These are phyloP conservation scores for Xylaria scruposa DNA, from an alignment of 495 filamentous ascomycete species.

Conservation along the genomic window DNA sequence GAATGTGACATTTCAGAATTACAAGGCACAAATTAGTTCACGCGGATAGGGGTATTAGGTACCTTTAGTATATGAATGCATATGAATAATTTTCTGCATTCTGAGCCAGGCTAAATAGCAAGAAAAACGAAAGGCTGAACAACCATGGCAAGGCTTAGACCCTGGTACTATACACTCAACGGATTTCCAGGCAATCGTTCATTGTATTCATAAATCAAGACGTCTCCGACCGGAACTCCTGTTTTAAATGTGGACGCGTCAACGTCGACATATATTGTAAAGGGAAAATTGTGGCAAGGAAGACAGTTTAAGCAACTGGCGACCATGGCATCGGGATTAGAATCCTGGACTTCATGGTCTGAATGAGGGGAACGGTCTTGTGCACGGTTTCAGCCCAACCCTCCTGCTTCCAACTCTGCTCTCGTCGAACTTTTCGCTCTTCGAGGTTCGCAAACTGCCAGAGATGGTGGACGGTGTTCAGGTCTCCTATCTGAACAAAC, in stretches of 20 bases:
- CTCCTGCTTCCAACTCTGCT: slow-evolving; percentile 93
- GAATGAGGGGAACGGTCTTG: slow-evolving; percentile 96
- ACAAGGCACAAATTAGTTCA: background rate
- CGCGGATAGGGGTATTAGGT: background rate
- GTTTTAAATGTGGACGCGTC: background rate
- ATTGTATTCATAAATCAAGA: background rate
- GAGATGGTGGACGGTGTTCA: slow-evolving; percentile 97
- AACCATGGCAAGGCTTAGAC: background rate
- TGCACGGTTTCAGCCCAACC: slow-evolving; percentile 99
- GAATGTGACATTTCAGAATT: background rate
- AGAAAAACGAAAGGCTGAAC: slow-evolving; percentile 11
- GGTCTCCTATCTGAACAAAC: slow-evolving; percentile 97
- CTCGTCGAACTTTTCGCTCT: slow-evolving; percentile 86
- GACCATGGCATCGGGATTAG: slow-evolving; percentile 96
- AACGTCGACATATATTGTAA: background rate
- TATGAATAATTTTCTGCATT: background rate
- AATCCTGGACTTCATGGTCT: slow-evolving; percentile 93
- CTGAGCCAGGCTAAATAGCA: slow-evolving; percentile 36
- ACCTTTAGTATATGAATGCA: background rate
- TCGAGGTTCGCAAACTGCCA: slow-evolving; percentile 99
- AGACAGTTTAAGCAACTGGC: slow-evolving; percentile 70
- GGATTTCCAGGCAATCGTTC: background rate
- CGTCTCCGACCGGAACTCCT: slow-evolving; percentile 7
- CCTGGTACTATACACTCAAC: slow-evolving; percentile 19
- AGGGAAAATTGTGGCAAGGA: background rate